Conservation (phyloP, 2,329 filamentous ascomycete genomes). For the Colletotrichum sublineola region DNA sequence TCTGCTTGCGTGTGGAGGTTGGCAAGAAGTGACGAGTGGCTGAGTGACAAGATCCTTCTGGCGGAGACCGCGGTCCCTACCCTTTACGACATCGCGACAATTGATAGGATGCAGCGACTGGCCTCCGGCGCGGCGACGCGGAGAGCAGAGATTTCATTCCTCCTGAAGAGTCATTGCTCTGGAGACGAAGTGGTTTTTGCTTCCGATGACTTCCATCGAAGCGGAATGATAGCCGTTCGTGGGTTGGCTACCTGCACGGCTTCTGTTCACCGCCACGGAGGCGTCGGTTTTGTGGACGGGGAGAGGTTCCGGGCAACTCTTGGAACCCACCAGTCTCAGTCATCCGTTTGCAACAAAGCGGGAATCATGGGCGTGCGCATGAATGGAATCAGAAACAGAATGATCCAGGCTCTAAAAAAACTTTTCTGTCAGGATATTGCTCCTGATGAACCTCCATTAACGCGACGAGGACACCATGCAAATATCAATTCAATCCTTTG, state of each 20-base stretch:
- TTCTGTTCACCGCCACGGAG: slow-evolving; percentile 40
- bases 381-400: slow-evolving; percentile 31
- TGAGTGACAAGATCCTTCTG: slow-evolving; percentile 18
- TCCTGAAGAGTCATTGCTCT: slow-evolving; percentile 38
- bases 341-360: slow-evolving; percentile 35
- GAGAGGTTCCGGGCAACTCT: slow-evolving; percentile 30
- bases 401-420: slow-evolving; percentile 28
- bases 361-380: slow-evolving; percentile 38
- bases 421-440: slow-evolving; percentile 17
- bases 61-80: slow-evolving; percentile 28
- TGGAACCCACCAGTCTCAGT: slow-evolving; percentile 38
- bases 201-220: slow-evolving; percentile 26
- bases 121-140: slow-evolving; percentile 22
- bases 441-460: slow-evolving; percentile 23
- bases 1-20: slow-evolving; percentile 35
- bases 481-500: background rate
- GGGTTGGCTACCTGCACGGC: slow-evolving; percentile 37
- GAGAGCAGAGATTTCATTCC: slow-evolving; percentile 36
- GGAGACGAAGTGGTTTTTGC: slow-evolving; percentile 26
- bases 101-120: slow-evolving; percentile 32
- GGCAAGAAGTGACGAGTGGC: slow-evolving; percentile 36
- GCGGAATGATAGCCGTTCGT: slow-evolving; percentile 35
- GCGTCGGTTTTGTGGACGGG: slow-evolving; percentile 39
- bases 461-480: slow-evolving; percentile 13
- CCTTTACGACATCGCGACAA: slow-evolving; percentile 20